Evolutionary conservation across 106 monocot species (phyloP), one percentile per base, ranked within the genome.

Genomic region (Agapanthus africanus): DNA sequence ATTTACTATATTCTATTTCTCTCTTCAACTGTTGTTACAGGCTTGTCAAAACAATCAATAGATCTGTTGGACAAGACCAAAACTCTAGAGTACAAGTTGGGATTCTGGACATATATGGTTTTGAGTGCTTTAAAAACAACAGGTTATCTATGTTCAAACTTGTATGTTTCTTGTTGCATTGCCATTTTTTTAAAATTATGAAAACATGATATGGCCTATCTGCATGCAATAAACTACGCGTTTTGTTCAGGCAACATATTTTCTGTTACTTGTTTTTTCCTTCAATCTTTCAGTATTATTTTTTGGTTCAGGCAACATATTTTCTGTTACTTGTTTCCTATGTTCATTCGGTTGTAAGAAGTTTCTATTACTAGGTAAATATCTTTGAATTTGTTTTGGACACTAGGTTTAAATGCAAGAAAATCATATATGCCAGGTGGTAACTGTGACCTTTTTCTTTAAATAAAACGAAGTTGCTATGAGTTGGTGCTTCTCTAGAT

Each of bases 41-140:
- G 92, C 85, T 92, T 80, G 92, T 92, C 63, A 80, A 92, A 52
- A 88, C 83, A 71, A 81, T 92, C 52, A 92, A 92, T 57, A 88
- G 74, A 56, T 88, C 92, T 68, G 75, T 92, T 73, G 92, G 92
- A 52, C 92, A 92, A 73, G 88, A 88, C 63, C 37, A 42, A 26
- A 73, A 82, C 61, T 88, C 88, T 19, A 78, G 68, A 59, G 32
- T 80, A 21, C 85, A 77, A 71, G 88, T 92, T 67, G 92, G 92
- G 42, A 73, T 92, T 19, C 64, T 92, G 61, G 92, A 92, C 59
- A 92, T 92, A 41, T 92, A 92, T 74, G 92, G 92, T 36, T 92
- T 92, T 67, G 88, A 92, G 59, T 85, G 88, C 74, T 92, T 92
- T 66, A 82, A 88, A 71, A 68, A 71, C 51, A 92, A 92, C 71